Evolutionary conservation across 148 eudicot genomes (phyloP).

Genomic region (Vaccinium myrtillus): DNA sequence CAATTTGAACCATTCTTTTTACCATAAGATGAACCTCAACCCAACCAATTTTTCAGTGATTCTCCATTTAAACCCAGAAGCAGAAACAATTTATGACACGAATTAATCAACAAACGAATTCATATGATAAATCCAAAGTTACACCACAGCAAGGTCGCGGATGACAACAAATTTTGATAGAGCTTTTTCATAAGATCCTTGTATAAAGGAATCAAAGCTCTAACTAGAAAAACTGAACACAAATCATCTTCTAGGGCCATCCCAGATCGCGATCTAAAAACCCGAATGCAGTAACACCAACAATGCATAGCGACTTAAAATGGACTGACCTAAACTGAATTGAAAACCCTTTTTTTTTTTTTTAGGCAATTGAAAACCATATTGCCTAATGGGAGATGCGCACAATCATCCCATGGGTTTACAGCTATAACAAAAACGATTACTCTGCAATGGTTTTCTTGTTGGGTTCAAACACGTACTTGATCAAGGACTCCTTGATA

Average conservation of each 20-base stretch:
- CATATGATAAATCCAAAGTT: conserved; percentile 10
- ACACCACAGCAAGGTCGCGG: conserved; percentile 3
- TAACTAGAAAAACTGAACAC: background rate
- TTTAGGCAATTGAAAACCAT: background rate
- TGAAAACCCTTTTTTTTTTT: conserved; percentile 9
- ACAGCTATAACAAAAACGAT: background rate
- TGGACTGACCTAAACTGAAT: background rate
- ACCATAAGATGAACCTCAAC: background rate
- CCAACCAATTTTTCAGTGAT: background rate
- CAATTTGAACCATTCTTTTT: background rate
- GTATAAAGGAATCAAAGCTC: background rate
- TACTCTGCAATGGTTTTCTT: conserved; percentile 23
- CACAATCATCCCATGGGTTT: background rate
- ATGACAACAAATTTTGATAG: conserved; percentile 3
- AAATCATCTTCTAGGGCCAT: conserved; percentile 9
- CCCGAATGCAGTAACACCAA: background rate
- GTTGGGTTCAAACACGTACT: conserved; percentile 57
- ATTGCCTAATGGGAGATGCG: background rate
- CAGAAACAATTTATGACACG: background rate
- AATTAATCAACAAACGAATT: conserved; percentile 10
- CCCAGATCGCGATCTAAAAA: background rate
- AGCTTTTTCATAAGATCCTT: background rate
- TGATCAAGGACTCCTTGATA: conserved; percentile 57
- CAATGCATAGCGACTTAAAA: background rate
- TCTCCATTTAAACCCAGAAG: background rate